Conservation (phyloP, 495 filamentous ascomycete genomes). For the Hypomontagnella monticulosa region DNA sequence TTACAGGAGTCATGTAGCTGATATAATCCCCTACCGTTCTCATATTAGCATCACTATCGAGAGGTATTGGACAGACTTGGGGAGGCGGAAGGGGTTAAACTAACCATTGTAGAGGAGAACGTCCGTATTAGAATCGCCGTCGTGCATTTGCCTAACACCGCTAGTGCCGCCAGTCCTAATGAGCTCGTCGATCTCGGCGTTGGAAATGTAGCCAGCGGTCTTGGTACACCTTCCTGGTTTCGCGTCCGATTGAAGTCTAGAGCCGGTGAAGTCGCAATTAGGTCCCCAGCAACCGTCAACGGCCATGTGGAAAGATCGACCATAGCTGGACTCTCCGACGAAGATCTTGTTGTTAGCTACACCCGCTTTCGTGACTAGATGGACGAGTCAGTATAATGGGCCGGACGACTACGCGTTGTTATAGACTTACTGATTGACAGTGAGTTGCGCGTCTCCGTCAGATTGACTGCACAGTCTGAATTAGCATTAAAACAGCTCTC, state of each 20-base stretch:
- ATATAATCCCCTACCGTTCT: not conserved
- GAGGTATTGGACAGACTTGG: too few species aligned
- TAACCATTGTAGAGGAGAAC: too few species aligned
- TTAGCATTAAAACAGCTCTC: not conserved
- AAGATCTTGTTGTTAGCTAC: conserved; percentile 8
- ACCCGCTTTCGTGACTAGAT: conserved; percentile 10
- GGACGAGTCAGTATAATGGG: too few species aligned
- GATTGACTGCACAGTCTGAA: not conserved
- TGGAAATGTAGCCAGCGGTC: conserved; percentile 11
- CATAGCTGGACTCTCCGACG: conserved; percentile 8
- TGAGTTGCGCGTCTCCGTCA: conserved; percentile 4
- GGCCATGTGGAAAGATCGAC: conserved; percentile 19
- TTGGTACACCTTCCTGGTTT: conserved; percentile 5
- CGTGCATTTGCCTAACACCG: not conserved
- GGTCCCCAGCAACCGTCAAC: not conserved
- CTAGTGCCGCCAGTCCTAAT: not conserved
- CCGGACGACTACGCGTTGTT: too few species aligned
- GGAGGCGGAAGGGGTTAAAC: too few species aligned
- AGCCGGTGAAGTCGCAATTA: conserved; percentile 6
- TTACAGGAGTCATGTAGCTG: not conserved
- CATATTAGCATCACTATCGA: conserved; percentile 2
- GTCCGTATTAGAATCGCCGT: conserved; percentile 3
- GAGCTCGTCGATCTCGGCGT: conserved; percentile 18
- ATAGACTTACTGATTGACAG: conserved; percentile 1
- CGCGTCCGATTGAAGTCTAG: not conserved